A percentile compares a stretch with the other conserved stretches of the same genome.
phyloP scores from a whole-genome alignment of 179 eudicot genomes.

The Beta lomatogona region DNA sequence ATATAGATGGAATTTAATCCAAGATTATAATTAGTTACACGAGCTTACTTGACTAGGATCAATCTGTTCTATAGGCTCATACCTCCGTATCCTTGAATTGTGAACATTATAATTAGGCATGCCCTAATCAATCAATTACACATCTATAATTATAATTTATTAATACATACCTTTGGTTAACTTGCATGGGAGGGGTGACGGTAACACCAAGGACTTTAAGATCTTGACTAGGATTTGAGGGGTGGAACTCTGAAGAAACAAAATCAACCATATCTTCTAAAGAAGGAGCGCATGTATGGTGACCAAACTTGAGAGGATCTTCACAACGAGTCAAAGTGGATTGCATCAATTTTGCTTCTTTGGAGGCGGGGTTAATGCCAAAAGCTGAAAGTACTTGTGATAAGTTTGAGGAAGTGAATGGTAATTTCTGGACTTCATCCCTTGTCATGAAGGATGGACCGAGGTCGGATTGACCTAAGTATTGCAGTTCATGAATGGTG shows the following conservation, averaged over 20 bases:
- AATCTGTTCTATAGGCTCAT: too few species aligned
- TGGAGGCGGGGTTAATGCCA: neutral
- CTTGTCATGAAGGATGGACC: conserved; percentile 5
- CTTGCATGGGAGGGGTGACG: conserved; percentile 13
- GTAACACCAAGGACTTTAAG: conserved; percentile 11
- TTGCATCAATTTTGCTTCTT: conserved; percentile 8
- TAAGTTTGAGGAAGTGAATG: conserved; percentile 4
- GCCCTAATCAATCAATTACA: too few species aligned
- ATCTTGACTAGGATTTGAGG: neutral
- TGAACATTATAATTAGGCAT: too few species aligned
- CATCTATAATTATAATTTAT: too few species aligned
- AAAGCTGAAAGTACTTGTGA: conserved; percentile 9
- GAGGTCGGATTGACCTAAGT: conserved; percentile 15
- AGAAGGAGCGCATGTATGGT: conserved; percentile 10
- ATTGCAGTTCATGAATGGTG: conserved; percentile 10
- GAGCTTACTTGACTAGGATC: too few species aligned
- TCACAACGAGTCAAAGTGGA: conserved; percentile 10
- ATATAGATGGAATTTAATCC: neutral
- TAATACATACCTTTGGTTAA: conserved; percentile 1
- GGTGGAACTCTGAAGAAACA: conserved; percentile 4
- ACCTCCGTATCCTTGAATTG: too few species aligned
- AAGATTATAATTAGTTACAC: too few species aligned
- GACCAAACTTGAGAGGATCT: conserved; percentile 11
- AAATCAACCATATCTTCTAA: conserved; percentile 14
- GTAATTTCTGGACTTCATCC: neutral